Evolutionary conservation across 371 early-diverging fungal genomes (phyloP).

Genomic region (Mucor circinelloides): DNA sequence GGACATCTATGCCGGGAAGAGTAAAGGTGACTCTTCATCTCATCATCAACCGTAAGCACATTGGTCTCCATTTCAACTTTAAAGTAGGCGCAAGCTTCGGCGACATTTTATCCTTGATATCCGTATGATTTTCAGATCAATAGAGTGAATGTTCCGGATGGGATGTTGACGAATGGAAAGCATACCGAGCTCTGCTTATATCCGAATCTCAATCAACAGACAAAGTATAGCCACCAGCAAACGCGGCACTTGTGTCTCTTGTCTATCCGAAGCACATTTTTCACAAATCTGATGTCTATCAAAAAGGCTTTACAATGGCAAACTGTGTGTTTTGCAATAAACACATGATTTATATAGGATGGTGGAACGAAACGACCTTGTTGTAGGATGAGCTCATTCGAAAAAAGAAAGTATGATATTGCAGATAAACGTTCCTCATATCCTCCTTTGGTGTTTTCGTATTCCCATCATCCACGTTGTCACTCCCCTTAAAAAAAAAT

Average conservation of each 20-base stretch:
- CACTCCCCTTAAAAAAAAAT: constrained; percentile 16
- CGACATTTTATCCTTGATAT: background rate
- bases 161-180: background rate
- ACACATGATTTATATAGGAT: constrained; percentile 13
- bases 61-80: background rate
- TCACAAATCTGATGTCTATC: too few relatives aligned
- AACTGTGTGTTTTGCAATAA: background rate
- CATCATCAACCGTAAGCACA: background rate
- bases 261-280: background rate
- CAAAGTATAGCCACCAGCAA: too few relatives aligned
- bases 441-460: constrained; percentile 23
- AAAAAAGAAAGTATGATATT: constrained; percentile 1
- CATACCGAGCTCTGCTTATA: background rate
- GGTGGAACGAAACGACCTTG: constrained; percentile 5
- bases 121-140: background rate
- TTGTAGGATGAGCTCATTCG: constrained; percentile 4
- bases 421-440: constrained; percentile 19
- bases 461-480: constrained; percentile 24
- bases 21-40: background rate
- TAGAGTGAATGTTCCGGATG: background rate
- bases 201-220: background rate
- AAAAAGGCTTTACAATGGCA: background rate
- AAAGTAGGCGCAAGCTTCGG: background rate
- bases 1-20: background rate
- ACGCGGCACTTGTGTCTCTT: background rate